Evolutionary conservation across 768 basidiomycete genomes (phyloP).

Genomic region (Mycena floridula): DNA sequence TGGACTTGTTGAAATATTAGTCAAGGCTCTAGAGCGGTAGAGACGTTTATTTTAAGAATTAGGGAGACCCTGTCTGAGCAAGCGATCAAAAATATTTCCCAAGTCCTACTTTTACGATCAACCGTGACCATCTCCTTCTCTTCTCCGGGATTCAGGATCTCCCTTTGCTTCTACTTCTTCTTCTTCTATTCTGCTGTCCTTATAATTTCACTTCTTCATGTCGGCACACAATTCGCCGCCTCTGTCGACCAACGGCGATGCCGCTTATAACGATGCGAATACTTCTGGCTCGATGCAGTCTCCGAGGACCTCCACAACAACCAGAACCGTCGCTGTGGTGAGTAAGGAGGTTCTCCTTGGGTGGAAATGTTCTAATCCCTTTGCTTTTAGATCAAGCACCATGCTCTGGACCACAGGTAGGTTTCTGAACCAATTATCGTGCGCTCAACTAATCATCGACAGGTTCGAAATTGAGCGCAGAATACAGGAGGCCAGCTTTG

Average conservation of each 20-base stretch:
- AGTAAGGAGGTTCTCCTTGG: too few relatives aligned
- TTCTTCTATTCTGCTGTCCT: too few relatives aligned
- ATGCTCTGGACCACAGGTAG: constrained; percentile 63
- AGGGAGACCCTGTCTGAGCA: too few relatives aligned
- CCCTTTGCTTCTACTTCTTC: neutral
- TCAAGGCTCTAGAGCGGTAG: too few relatives aligned
- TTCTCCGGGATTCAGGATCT: too few relatives aligned
- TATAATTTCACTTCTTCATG: neutral
- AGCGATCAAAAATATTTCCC: too few relatives aligned
- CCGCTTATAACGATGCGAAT: neutral
- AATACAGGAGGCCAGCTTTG: constrained; percentile 77
- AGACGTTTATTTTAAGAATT: too few relatives aligned
- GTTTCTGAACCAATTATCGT: too few relatives aligned
- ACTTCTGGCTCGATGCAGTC: neutral
- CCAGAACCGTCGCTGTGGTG: constrained; percentile 74
- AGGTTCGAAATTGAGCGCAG: constrained; percentile 78
- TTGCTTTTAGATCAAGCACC: constrained; percentile 83
- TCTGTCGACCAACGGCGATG: neutral
- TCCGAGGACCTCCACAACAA: too few relatives aligned
- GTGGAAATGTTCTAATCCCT: too few relatives aligned
- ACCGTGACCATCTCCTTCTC: neutral
- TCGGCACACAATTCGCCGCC: neutral
- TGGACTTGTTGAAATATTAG: too few relatives aligned
- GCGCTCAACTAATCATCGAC: too few relatives aligned
- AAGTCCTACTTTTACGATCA: neutral